Evolutionary conservation across 352 stramenopile species (phyloP).

Genomic region (Phytophthora meadii): DNA sequence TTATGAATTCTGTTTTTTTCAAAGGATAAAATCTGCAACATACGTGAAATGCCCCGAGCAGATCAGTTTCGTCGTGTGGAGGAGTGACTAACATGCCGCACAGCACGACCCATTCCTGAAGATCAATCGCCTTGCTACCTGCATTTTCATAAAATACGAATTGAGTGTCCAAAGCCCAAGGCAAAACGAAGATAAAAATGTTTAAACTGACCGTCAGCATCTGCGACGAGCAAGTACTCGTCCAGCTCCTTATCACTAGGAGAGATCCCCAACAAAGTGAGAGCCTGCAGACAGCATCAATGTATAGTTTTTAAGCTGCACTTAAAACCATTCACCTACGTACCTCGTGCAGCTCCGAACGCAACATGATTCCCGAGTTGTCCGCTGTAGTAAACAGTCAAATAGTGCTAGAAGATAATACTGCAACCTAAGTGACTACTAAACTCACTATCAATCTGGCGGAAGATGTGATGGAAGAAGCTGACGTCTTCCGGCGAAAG

Average conservation of each 20-base stretch:
- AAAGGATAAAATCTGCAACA: neutral
- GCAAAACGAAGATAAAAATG: neutral
- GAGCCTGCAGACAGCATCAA: slow-evolving; percentile 26
- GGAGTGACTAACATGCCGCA: slow-evolving; percentile 67
- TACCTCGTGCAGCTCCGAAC: slow-evolving; percentile 69
- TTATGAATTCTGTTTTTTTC: neutral
- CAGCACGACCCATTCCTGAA: slow-evolving; percentile 75
- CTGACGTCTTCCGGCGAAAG: slow-evolving; percentile 61
- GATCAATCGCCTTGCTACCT: slow-evolving; percentile 72
- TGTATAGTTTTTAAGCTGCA: neutral
- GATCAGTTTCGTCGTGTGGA: slow-evolving; percentile 55
- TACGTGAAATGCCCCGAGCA: slow-evolving; percentile 66
- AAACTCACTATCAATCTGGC: slow-evolving; percentile 62
- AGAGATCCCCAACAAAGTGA: slow-evolving; percentile 64
- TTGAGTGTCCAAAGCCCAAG: neutral
- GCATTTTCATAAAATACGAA: neutral
- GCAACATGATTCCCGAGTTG: slow-evolving; percentile 68
- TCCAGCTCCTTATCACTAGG: slow-evolving; percentile 72
- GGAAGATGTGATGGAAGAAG: slow-evolving; percentile 79
- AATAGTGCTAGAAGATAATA: slow-evolving; percentile 1
- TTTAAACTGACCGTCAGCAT: slow-evolving; percentile 47
- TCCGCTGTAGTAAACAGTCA: slow-evolving; percentile 38
- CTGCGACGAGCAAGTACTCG: slow-evolving; percentile 68
- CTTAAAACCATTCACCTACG: neutral
- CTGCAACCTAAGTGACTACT: too few relatives aligned